Conservation (phyloP, 2,329 filamentous ascomycete species). For the Penicillium sp. region DNA sequence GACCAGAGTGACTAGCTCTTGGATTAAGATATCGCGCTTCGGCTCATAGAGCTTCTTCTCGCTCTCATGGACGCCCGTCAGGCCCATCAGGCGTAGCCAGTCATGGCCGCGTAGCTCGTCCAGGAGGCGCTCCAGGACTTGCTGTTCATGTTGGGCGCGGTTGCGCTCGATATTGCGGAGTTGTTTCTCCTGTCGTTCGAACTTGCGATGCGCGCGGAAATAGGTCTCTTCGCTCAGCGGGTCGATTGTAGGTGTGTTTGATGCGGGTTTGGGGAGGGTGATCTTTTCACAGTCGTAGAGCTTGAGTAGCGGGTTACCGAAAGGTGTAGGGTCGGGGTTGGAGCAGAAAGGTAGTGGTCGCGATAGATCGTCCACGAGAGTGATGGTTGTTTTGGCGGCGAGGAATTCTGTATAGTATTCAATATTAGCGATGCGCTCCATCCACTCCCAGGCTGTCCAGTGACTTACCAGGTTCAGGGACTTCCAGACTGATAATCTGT, state of each 20-base stretch:
- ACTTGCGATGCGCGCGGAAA: constrained; percentile 58
- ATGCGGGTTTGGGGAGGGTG: constrained; percentile 14
- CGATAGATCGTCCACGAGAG: constrained; percentile 62
- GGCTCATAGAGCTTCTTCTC: constrained; percentile 84
- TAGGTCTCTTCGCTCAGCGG: constrained; percentile 57
- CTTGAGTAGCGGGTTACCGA: constrained; percentile 38
- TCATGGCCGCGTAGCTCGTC: constrained; percentile 86
- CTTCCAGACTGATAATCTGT: constrained; percentile 83
- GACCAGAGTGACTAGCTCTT: constrained; percentile 75
- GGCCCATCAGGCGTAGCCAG: constrained; percentile 89
- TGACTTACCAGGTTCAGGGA: constrained; percentile 68
- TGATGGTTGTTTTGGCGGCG: constrained; percentile 68
- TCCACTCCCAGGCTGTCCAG: not conserved
- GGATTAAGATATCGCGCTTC: constrained; percentile 80
- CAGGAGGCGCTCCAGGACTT: constrained; percentile 62
- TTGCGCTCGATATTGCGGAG: constrained; percentile 67
- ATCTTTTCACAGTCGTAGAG: constrained; percentile 39
- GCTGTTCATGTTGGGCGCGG: constrained; percentile 63
- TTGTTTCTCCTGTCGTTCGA: constrained; percentile 66
- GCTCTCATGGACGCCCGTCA: constrained; percentile 78
- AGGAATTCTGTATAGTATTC: constrained; percentile 60
- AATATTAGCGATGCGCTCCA: not conserved
- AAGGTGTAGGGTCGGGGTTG: constrained; percentile 24
- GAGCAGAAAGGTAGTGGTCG: constrained; percentile 30
- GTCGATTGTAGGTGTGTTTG: constrained; percentile 39